A percentile compares a stretch with the other conserved stretches of the same genome.
Conservation (phyloP, 768 basidiomycete species). For the Tulasnella sp. region DNA sequence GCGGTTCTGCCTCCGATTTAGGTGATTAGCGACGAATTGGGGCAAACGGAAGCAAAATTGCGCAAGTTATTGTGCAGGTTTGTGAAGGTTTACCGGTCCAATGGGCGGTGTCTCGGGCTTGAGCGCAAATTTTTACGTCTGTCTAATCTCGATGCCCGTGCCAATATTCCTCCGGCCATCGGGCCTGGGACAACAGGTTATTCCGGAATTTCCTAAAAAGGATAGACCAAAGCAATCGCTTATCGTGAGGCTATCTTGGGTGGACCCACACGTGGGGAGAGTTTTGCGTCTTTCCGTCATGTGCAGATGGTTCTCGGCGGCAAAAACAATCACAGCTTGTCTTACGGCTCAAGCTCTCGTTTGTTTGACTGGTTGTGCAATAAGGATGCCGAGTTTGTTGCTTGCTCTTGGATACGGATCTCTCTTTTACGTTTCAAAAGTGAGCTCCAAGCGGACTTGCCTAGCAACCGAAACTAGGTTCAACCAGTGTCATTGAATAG, state of each 20-base stretch:
- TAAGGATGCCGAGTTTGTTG: neutral
- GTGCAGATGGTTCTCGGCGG: neutral
- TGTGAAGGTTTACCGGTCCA: conserved; percentile 13
- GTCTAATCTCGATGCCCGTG: neutral
- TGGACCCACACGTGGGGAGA: neutral
- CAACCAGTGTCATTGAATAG: neutral
- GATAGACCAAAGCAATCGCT: neutral
- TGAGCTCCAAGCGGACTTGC: neutral
- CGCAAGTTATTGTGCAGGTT: conserved; percentile 7
- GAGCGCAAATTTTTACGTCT: conserved; percentile 9
- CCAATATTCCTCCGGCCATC: neutral
- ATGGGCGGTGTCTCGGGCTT: conserved; percentile 4
- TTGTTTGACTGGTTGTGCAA: neutral
- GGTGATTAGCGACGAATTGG: conserved; percentile 5
- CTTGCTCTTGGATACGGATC: neutral
- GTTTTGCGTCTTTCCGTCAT: neutral
- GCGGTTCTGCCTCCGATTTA: neutral
- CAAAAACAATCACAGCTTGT: neutral
- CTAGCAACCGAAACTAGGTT: neutral
- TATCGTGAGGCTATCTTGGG: conserved; percentile 6
- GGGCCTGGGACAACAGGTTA: neutral
- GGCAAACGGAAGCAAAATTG: conserved; percentile 3
- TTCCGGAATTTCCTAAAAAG: neutral
- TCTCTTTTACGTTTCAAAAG: conserved; percentile 7
- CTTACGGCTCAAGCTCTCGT: neutral